A percentile compares a stretch with the other conserved stretches of the same genome.
phyloP scores from a whole-genome alignment of 2,329 filamentous ascomycete genomes.

The Coniochaeta hoffmannii region DNA sequence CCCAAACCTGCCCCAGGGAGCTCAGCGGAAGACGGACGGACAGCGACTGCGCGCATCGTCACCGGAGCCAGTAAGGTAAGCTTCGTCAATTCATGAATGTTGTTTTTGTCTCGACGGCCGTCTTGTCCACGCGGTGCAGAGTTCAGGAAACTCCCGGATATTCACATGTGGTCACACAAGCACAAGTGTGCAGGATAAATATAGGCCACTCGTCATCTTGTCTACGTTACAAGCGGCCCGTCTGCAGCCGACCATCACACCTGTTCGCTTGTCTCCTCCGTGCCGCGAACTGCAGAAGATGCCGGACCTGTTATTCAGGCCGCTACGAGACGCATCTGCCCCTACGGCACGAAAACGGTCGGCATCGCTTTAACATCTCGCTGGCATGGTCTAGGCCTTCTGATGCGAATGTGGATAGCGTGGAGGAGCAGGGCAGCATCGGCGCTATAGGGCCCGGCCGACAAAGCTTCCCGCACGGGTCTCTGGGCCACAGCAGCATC shows the following conservation, averaged over 20 bases:
- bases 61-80: conserved; percentile 43
- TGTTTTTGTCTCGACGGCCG: not conserved
- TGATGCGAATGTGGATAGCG: not conserved
- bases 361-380: not conserved
- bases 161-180: not conserved
- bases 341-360: not conserved
- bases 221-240: not conserved
- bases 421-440: not conserved
- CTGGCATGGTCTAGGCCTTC: not conserved
- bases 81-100: not conserved
- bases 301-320: not conserved
- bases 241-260: not conserved
- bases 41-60: conserved; percentile 37
- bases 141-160: not conserved
- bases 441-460: not conserved
- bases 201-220: not conserved
- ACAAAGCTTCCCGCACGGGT: not conserved
- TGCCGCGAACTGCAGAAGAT: not conserved
- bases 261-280: not conserved
- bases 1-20: conserved; percentile 39
- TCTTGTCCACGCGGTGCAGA: not conserved
- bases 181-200: not conserved
- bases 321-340: not conserved
- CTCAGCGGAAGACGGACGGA: conserved; percentile 35
- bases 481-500: not conserved